Conservation (phyloP, 1,284 basidiomycete species). For the Boletus smithii region DNA sequence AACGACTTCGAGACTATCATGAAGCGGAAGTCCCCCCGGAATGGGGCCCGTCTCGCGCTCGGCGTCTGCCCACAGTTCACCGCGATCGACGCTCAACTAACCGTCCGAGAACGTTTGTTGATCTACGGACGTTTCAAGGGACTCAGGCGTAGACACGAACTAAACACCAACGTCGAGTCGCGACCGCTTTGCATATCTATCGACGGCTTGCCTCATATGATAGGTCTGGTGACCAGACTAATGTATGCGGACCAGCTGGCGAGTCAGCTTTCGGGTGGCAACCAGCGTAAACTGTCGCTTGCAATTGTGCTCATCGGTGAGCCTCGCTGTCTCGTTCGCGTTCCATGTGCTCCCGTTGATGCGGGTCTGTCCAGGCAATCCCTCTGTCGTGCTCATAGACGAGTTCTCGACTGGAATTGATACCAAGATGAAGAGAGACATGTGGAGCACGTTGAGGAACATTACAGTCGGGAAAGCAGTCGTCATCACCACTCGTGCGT, state of each 20-base stretch:
- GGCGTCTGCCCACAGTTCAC: slow-evolving; percentile 84
- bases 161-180: slow-evolving; percentile 55
- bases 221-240: too few species aligned
- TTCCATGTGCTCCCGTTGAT: not conserved
- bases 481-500: slow-evolving; percentile 66
- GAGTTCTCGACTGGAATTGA: slow-evolving; percentile 84
- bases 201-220: too few species aligned
- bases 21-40: slow-evolving; percentile 57
- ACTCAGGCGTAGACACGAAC: slow-evolving; percentile 45
- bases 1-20: too few species aligned
- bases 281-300: slow-evolving; percentile 75
- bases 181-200: slow-evolving; percentile 55
- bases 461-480: slow-evolving; percentile 65
- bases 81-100: slow-evolving; percentile 74
- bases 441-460: slow-evolving; percentile 71
- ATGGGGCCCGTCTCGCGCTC: slow-evolving; percentile 61
- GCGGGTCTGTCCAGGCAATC: slow-evolving; percentile 51
- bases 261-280: slow-evolving; percentile 73
- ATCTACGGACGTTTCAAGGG: slow-evolving; percentile 72
- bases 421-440: slow-evolving; percentile 78
- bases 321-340: slow-evolving; percentile 8
- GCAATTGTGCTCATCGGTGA: slow-evolving; percentile 76
- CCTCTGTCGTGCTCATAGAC: slow-evolving; percentile 75
- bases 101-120: slow-evolving; percentile 70
- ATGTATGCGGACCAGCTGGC: slow-evolving; percentile 70